Evolutionary conservation across 1,284 basidiomycete species (phyloP).

Genomic region (Cystobasidiaceae sp.): DNA sequence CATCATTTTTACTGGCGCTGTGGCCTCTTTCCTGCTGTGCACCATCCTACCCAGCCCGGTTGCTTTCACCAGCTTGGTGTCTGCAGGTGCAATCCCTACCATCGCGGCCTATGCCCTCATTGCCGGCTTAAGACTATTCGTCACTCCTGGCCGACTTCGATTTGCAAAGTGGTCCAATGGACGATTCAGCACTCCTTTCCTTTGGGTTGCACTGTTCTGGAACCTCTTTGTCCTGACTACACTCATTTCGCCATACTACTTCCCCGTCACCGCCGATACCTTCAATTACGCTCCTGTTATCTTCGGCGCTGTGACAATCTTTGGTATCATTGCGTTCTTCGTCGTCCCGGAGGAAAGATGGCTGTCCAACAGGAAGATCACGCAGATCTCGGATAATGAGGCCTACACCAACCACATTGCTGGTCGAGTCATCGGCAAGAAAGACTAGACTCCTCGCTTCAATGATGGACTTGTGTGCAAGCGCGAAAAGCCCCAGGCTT

Average conservation of each 20-base stretch:
- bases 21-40: constrained; percentile 64
- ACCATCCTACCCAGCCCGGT: constrained; percentile 78
- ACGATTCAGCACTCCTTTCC: constrained; percentile 60
- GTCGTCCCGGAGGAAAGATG: constrained; percentile 68
- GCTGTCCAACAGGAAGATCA: constrained; percentile 57
- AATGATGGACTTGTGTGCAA: too few relatives aligned
- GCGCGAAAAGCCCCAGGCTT: too few relatives aligned
- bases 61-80: constrained; percentile 69
- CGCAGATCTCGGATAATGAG: constrained; percentile 41
- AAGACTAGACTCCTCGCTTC: not conserved
- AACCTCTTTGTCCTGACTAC: not conserved
- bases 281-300: constrained; percentile 75
- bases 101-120: constrained; percentile 78
- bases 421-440: not conserved
- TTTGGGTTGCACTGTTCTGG: constrained; percentile 62
- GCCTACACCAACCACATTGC: constrained; percentile 15
- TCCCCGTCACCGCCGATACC: constrained; percentile 62
- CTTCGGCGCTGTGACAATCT: constrained; percentile 66
- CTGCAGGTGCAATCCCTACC: constrained; percentile 71
- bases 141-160: constrained; percentile 69
- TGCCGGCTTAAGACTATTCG: constrained; percentile 60
- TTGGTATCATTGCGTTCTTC: constrained; percentile 68
- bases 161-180: constrained; percentile 66
- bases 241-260: constrained; percentile 66
- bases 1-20: constrained; percentile 38